Evolutionary conservation across 169 alveolate species (phyloP).

Genomic region (Toxoplasma gondii): DNA sequence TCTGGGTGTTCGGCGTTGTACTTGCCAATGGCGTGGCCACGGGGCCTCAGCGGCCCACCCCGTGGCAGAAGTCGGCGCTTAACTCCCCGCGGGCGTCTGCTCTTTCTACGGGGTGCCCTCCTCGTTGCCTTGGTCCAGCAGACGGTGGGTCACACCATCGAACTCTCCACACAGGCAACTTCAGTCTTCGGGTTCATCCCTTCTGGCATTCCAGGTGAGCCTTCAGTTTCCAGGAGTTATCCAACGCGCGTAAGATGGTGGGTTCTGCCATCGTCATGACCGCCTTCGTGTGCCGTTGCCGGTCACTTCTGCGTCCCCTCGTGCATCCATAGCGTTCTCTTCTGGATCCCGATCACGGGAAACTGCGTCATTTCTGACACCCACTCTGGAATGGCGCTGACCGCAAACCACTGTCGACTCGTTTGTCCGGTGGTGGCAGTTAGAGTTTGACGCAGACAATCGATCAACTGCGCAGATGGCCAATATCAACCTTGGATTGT

Average conservation of each 20-base stretch:
- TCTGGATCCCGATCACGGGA: too few relatives aligned
- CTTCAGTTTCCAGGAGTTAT: background rate
- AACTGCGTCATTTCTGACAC: too few relatives aligned
- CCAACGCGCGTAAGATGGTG: too few relatives aligned
- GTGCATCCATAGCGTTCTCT: too few relatives aligned
- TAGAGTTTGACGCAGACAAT: too few relatives aligned
- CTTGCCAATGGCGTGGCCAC: background rate
- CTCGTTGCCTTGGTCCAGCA: background rate
- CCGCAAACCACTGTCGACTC: too few relatives aligned
- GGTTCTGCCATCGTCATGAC: background rate
- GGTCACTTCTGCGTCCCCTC: too few relatives aligned
- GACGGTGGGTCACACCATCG: slow-evolving; percentile 24
- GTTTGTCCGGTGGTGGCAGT: too few relatives aligned
- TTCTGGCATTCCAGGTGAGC: slow-evolving; percentile 1
- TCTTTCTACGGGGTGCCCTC: background rate
- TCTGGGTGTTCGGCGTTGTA: background rate
- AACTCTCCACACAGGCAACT: background rate
- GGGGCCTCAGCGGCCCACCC: background rate
- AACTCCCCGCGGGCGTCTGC: background rate
- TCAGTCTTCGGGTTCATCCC: background rate
- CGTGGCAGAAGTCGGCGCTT: background rate
- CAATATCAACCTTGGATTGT: too few relatives aligned
- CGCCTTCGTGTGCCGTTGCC: background rate
- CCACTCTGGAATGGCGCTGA: too few relatives aligned
- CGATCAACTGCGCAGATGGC: too few relatives aligned